phyloP scores from a whole-genome alignment of 495 filamentous ascomycete species.

The Neurospora terricola region DNA sequence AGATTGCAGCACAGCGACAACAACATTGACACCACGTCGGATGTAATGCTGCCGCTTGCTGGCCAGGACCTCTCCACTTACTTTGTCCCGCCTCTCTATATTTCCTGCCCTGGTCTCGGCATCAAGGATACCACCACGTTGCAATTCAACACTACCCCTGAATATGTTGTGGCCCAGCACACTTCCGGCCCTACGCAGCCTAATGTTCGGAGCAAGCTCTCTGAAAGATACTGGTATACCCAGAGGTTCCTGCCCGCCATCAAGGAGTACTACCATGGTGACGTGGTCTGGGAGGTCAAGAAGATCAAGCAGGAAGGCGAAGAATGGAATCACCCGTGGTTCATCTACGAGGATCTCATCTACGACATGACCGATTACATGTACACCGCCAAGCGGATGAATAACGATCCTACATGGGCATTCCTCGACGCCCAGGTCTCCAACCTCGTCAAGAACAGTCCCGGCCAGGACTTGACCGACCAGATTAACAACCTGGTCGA shows the following conservation, averaged over 20 bases:
- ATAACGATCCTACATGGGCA: conserved; percentile 37
- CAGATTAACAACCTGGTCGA: conserved; percentile 42
- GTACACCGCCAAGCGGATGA: conserved; percentile 50
- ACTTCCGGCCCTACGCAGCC: conserved; percentile 51
- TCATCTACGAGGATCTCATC: conserved; percentile 60
- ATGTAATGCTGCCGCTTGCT: conserved; percentile 65
- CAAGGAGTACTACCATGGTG: conserved; percentile 74
- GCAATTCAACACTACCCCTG: conserved; percentile 49
- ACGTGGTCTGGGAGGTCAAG: conserved; percentile 55
- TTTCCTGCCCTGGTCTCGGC: conserved; percentile 61
- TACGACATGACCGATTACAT: conserved; percentile 93
- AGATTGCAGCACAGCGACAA: conserved; percentile 70
- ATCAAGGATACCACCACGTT: conserved; percentile 42
- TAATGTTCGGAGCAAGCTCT: conserved; percentile 44
- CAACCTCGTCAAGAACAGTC: conserved; percentile 57
- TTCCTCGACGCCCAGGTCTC: conserved; percentile 61
- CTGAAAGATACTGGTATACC: conserved; percentile 64
- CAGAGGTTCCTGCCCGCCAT: conserved; percentile 68
- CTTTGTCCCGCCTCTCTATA: conserved; percentile 68
- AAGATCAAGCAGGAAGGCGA: conserved; percentile 54
- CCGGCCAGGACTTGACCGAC: conserved; percentile 66
- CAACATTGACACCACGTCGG: conserved; percentile 43
- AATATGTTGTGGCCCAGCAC: conserved; percentile 44
- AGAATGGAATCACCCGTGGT: conserved; percentile 63
- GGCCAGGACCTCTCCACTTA: conserved; percentile 75